phyloP scores from a whole-genome alignment of 2,329 filamentous ascomycete species.

The Arachnomyces sp. region DNA sequence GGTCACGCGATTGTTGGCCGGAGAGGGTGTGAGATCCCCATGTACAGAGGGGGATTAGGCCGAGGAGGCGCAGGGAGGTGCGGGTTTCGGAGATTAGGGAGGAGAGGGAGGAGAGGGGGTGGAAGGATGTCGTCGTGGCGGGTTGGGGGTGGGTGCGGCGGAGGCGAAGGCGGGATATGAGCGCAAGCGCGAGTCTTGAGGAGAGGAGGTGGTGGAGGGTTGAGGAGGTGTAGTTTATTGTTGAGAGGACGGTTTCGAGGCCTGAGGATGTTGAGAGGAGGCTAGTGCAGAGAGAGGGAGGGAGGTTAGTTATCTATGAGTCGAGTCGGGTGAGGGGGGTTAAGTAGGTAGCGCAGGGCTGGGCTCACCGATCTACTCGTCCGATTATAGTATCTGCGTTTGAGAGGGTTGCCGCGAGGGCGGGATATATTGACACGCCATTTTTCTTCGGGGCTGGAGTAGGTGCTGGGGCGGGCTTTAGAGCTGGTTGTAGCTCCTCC shows the following conservation, averaged over 20 bases:
- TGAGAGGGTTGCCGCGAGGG: constrained; percentile 1
- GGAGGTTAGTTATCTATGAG: background rate
- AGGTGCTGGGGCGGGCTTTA: background rate
- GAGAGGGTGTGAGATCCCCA: constrained; percentile 60
- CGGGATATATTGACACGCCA: background rate
- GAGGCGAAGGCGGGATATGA: constrained; percentile 38
- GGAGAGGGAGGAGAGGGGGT: constrained; percentile 42
- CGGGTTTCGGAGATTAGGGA: constrained; percentile 42
- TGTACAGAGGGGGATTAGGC: constrained; percentile 65
- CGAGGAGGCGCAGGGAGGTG: constrained; percentile 50
- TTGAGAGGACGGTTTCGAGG: constrained; percentile 61
- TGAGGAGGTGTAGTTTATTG: constrained; percentile 59
- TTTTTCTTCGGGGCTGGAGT: background rate
- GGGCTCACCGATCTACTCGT: constrained; percentile 14
- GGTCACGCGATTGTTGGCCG: constrained; percentile 32
- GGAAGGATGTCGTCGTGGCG: constrained; percentile 30
- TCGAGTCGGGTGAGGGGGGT: background rate
- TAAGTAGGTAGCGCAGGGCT: background rate
- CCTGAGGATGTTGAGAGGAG: constrained; percentile 60
- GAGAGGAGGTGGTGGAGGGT: constrained; percentile 52
- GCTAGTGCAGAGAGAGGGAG: constrained; percentile 37
- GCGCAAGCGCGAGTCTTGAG: constrained; percentile 43
- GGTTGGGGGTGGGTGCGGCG: constrained; percentile 24
- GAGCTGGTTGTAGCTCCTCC: too few relatives aligned
- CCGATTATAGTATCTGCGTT: constrained; percentile 10